These are phyloP conservation scores for Wickerhamomyces sp. DNA, from an alignment of 1,139 yeast genomes.

Conservation along the genomic window DNA sequence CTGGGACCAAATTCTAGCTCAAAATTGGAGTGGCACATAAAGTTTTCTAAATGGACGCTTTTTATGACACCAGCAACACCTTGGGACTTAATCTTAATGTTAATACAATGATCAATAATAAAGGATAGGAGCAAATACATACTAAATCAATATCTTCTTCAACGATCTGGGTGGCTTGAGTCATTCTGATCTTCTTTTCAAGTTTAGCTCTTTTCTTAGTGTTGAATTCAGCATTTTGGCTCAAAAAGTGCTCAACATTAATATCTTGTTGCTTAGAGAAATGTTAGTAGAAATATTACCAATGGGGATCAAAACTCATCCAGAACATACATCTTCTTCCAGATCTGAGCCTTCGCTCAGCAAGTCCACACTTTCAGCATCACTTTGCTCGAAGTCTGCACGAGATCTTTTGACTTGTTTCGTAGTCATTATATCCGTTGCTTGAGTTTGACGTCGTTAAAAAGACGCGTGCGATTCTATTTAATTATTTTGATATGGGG, in stretches of 20 bases:
- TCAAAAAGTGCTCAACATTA: conserved; percentile 16
- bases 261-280: conserved; percentile 5
- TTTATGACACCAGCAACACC: conserved; percentile 38
- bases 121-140: conserved; percentile 2
- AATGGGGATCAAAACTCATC: too few species aligned
- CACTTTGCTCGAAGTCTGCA: too few species aligned
- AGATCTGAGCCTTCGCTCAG: too few species aligned
- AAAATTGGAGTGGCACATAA: conserved; percentile 84
- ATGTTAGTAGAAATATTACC: not conserved
- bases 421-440: too few species aligned
- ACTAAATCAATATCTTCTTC: conserved; percentile 3
- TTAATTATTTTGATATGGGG: too few species aligned
- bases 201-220: conserved; percentile 11
- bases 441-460: too few species aligned
- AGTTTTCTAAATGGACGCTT: conserved; percentile 55
- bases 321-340: too few species aligned
- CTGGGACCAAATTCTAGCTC: conserved; percentile 75
- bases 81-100: not conserved
- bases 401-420: too few species aligned
- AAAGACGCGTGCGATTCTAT: too few species aligned
- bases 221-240: conserved; percentile 10
- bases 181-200: conserved; percentile 5
- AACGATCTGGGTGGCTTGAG: conserved; percentile 5
- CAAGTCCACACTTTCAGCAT: too few species aligned
- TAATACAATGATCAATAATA: not conserved